These are phyloP conservation scores for Musa balbisiana DNA, from an alignment of 202 grass and related monocot species.

Conservation along the genomic window DNA sequence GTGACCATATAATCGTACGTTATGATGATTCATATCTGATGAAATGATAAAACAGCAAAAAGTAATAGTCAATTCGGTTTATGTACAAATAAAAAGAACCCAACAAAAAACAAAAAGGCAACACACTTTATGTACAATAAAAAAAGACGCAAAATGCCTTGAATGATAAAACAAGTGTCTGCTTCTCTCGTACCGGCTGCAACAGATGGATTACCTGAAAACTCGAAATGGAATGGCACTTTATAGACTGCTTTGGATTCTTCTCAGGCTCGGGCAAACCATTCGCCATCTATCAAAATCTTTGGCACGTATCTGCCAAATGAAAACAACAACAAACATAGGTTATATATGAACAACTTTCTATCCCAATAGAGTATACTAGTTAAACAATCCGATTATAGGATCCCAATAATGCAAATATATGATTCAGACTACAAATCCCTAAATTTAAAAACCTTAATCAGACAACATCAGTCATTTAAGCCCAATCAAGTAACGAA, in stretches of 20 bases:
- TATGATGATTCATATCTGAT: too few species aligned
- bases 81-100: too few species aligned
- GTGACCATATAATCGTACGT: too few species aligned
- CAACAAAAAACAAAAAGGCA: too few species aligned
- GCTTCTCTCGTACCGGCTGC: not conserved
- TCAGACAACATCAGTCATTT: too few species aligned
- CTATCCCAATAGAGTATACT: not conserved
- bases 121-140: too few species aligned
- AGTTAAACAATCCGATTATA: not conserved
- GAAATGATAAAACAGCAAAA: too few species aligned
- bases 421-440: not conserved
- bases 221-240: not conserved
- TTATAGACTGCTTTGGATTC: slow-evolving; percentile 48
- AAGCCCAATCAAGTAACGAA: too few species aligned
- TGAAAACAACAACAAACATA: slow-evolving; percentile 1
- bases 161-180: not conserved
- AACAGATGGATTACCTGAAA: not conserved
- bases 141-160: not conserved
- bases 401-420: not conserved
- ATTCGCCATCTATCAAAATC: slow-evolving; percentile 51
- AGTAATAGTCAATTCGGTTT: too few species aligned
- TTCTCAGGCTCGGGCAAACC: slow-evolving; percentile 63
- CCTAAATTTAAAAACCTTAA: too few species aligned
- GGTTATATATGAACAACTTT: not conserved
- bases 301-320: slow-evolving; percentile 40